Conservation (phyloP, 225 moss, liverwort and hornwort genomes). For the Marchantia paleacea region DNA sequence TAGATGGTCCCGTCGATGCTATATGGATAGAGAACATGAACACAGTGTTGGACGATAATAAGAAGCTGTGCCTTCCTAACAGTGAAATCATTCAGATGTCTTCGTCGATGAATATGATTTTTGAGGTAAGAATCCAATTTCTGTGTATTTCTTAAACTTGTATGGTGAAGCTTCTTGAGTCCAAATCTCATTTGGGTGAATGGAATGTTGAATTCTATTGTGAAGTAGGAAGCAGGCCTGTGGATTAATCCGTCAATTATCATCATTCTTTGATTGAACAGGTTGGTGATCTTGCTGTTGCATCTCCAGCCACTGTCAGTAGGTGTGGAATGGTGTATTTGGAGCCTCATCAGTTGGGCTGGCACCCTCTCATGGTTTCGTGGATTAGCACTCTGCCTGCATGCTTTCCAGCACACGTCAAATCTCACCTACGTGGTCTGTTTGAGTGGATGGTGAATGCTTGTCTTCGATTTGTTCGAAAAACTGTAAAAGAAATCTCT, state of each 20-base stretch:
- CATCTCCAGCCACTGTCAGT: constrained; percentile 86
- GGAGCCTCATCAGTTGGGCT: constrained; percentile 87
- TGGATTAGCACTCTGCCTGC: constrained; percentile 69
- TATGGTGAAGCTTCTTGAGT: not conserved
- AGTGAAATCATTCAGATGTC: constrained; percentile 94
- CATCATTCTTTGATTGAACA: constrained; percentile 17
- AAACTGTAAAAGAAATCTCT: constrained; percentile 70
- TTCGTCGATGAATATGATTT: constrained; percentile 86
- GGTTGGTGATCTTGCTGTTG: constrained; percentile 92
- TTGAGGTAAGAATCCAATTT: constrained; percentile 49
- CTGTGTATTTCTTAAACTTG: not conserved
- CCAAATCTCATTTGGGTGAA: not conserved
- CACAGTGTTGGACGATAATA: constrained; percentile 83
- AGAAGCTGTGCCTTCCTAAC: constrained; percentile 84
- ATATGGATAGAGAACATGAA: constrained; percentile 99
- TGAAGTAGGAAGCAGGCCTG: not conserved
- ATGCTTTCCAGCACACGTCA: constrained; percentile 52
- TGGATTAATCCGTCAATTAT: not conserved
- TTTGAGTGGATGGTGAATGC: constrained; percentile 82
- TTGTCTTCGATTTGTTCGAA: constrained; percentile 62
- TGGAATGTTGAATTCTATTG: not conserved
- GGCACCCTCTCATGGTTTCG: constrained; percentile 73
- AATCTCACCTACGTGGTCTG: constrained; percentile 66
- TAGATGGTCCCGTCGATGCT: constrained; percentile 93
- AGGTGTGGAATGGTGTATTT: constrained; percentile 89